Evolutionary conservation across 164 flowering plant species (phyloP).

Genomic region (Aristolochia fimbriata): DNA sequence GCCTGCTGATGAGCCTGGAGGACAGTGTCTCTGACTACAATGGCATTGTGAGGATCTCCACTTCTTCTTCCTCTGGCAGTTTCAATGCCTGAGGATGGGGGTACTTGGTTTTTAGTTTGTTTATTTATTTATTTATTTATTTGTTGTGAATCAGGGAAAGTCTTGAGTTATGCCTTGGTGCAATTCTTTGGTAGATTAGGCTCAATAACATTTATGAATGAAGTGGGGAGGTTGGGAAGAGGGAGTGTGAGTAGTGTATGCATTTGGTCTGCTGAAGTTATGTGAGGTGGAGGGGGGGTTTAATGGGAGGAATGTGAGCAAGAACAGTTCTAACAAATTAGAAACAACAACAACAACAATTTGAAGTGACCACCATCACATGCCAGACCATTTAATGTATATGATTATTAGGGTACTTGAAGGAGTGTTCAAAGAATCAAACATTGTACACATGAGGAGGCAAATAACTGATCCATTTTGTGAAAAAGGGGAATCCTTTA

Average conservation of each 20-base stretch:
- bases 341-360: no score
- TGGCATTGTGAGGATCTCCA: slow-evolving; percentile 36
- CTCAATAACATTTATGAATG: neutral
- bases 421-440: no score
- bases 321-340: no score
- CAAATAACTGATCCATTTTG: no score
- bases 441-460: no score
- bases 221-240: neutral
- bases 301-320: no score
- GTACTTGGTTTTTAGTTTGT: neutral
- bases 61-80: slow-evolving; percentile 48
- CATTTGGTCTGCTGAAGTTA: no score
- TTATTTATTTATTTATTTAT: neutral
- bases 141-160: neutral
- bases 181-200: neutral
- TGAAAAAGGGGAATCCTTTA: no score
- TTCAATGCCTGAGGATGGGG: slow-evolving; percentile 18
- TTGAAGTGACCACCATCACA: no score
- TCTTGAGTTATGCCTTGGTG: neutral
- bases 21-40: slow-evolving; percentile 77
- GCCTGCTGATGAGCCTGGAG: slow-evolving; percentile 57
- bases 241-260: neutral
- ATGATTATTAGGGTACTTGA: no score
- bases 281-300: no score
- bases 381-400: no score